Conservation (phyloP, 1,284 basidiomycete species). For the Fomitiporia mediterranea region DNA sequence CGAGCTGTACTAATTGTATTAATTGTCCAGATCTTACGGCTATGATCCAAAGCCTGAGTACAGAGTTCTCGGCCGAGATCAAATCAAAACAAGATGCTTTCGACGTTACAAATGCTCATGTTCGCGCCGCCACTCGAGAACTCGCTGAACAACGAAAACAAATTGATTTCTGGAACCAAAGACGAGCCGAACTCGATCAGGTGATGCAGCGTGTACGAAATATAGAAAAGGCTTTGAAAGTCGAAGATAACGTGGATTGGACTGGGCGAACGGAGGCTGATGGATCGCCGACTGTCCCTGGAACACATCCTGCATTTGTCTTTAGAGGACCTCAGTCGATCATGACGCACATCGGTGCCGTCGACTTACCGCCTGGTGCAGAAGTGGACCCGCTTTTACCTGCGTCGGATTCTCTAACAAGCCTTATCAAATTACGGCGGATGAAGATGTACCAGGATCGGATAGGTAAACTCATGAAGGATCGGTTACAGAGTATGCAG, state of each 20-base stretch:
- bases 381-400: constrained; percentile 68
- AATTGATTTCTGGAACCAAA: constrained; percentile 67
- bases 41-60: constrained; percentile 75
- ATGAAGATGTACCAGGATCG: constrained; percentile 79
- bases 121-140: constrained; percentile 86
- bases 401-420: constrained; percentile 48
- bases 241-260: constrained; percentile 84
- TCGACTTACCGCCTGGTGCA: constrained; percentile 56
- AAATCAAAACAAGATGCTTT: constrained; percentile 84
- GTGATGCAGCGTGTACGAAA: constrained; percentile 74
- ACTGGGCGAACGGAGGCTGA: constrained; percentile 74
- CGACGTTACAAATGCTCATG: constrained; percentile 80
- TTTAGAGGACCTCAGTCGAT: constrained; percentile 62
- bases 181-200: constrained; percentile 74
- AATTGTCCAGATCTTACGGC: constrained; percentile 84
- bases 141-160: constrained; percentile 86
- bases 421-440: constrained; percentile 66
- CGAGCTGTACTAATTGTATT: too few species aligned
- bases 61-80: constrained; percentile 82
- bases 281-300: constrained; percentile 37
- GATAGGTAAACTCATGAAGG: constrained; percentile 69
- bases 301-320: constrained; percentile 54
- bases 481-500: constrained; percentile 65
- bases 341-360: constrained; percentile 48
- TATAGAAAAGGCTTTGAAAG: constrained; percentile 70